Base-by-base conservation (phyloP, 768 basidiomycete species). In the Sporobolomyces phaffii region DNA sequence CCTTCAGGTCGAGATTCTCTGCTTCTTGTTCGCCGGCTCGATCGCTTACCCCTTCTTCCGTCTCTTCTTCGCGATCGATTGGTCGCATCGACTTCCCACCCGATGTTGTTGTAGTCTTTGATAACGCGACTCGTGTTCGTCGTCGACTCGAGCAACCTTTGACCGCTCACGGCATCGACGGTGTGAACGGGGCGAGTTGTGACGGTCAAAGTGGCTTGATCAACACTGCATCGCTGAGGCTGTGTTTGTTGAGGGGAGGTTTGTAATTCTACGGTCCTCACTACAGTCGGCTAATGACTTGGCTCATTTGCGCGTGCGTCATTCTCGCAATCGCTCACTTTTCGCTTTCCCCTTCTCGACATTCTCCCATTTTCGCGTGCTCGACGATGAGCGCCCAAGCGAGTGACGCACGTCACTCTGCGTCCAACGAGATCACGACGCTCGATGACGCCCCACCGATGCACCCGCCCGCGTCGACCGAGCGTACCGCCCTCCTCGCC, bases 401-500 rank as follows among this genome's bases (percentile, higher is more conserved):
- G 43, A 28, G 56, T 33, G 56, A 45, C 29, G 11, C 33, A 34
- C 56, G 29, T 15, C 34, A 58, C 38, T 45, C 43, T 17, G 22
- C 41, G 2, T 22, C 26, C 2, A 58, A 58, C 38, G 63, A 64
- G 47, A 48, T 65, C 38, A 41, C 40, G 28, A 57, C 64, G 5
- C 56, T 65, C 48, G 57, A 65, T 18, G 57, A 59, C n/a, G 20
- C 64, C 24, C 62, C 62, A 4, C 44, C 52, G 29, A 45, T 43
- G 40, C 2, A 31, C 4, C 38, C 61, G 5, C 49, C 51, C 0
- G 29, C 47, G n/a, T 43, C 60, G 5, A 34, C 41, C 57, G 64
- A 62, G 28, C 47, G 64, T 47, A 49, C 69, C 2, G 66, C 69
- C 0, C 57, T 60, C 20, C 57, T 66, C 24, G n/a, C 29, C 24